Percentiles rank a stretch among this genome's conserved stretches.
Evolutionary conservation across 352 stramenopile genomes (phyloP).

Genomic region (Pythium oligandrum): DNA sequence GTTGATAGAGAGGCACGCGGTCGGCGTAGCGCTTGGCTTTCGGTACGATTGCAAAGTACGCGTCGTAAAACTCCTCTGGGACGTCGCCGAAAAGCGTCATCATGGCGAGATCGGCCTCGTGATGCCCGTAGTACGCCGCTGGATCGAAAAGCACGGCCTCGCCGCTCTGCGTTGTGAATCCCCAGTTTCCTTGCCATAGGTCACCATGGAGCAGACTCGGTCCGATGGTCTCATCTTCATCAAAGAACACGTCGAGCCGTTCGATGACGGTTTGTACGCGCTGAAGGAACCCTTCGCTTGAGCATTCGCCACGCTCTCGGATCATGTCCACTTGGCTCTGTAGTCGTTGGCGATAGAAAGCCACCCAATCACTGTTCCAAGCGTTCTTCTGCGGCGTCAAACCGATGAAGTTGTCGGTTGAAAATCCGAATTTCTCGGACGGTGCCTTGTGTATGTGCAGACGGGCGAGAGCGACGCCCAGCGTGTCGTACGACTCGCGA

Average conservation of each 20-base stretch:
- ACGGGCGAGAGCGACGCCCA: conserved; percentile 6
- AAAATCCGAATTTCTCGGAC: conserved; percentile 6
- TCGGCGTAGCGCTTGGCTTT: conserved; percentile 36
- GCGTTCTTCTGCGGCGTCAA: conserved; percentile 11
- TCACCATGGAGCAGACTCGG: conserved; percentile 61
- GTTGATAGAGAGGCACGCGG: conserved; percentile 65
- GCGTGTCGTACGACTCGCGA: conserved; percentile 1
- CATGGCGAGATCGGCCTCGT: conserved; percentile 41
- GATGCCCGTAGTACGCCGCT: conserved; percentile 59
- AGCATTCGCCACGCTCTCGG: neutral
- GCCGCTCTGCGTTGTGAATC: conserved; percentile 14
- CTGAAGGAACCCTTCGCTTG: neutral
- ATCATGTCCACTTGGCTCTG: conserved; percentile 8
- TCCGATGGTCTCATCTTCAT: conserved; percentile 6
- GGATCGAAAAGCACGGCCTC: conserved; percentile 76
- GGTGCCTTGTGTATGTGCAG: neutral
- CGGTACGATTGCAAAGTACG: conserved; percentile 28
- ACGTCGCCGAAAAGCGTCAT: conserved; percentile 38
- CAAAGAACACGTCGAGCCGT: conserved; percentile 6
- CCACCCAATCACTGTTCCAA: conserved; percentile 2
- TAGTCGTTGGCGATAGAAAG: conserved; percentile 13
- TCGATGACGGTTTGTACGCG: conserved; percentile 5
- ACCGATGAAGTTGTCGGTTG: conserved; percentile 15
- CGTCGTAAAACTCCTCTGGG: conserved; percentile 15
- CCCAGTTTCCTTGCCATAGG: conserved; percentile 88